These are phyloP conservation scores for Amanita rimosa DNA, from an alignment of 768 basidiomycete genomes.

Conservation along the genomic window DNA sequence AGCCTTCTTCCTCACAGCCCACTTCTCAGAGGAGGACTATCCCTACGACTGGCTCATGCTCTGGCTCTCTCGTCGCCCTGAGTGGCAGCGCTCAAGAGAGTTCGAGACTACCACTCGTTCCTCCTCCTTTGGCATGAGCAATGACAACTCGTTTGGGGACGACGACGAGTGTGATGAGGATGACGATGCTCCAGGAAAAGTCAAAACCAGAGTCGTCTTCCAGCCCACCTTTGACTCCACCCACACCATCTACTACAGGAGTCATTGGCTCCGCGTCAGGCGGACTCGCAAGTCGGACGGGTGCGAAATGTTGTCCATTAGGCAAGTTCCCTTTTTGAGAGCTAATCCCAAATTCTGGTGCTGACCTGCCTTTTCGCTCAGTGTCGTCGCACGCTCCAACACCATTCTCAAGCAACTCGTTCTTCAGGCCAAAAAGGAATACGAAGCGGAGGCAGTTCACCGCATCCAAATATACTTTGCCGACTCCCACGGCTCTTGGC, in stretches of 20 bases:
- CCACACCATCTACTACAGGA: constrained; percentile 79
- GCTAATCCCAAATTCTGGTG: not conserved
- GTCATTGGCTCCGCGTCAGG: constrained; percentile 74
- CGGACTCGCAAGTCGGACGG: constrained; percentile 61
- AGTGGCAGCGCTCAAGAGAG: constrained; percentile 84
- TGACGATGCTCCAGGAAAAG: constrained; percentile 33
- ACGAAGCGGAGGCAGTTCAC: constrained; percentile 79
- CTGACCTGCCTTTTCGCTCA: constrained; percentile 14
- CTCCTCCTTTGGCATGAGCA: constrained; percentile 43
- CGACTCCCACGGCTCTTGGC: constrained; percentile 80
- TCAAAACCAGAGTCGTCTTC: constrained; percentile 76
- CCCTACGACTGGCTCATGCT: constrained; percentile 90
- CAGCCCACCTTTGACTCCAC: constrained; percentile 84
- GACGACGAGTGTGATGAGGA: constrained; percentile 25
- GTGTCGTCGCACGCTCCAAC: constrained; percentile 77
- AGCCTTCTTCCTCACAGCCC: constrained; percentile 84
- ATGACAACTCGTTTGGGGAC: constrained; percentile 43
- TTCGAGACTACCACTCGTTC: constrained; percentile 82
- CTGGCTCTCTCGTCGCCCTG: constrained; percentile 74
- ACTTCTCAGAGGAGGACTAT: constrained; percentile 85
- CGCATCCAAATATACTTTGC: constrained; percentile 87
- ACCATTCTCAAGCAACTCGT: constrained; percentile 82
- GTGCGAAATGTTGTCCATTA: constrained; percentile 69
- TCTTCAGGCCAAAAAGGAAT: constrained; percentile 80
- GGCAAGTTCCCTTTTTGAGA: constrained; percentile 27